Conservation (phyloP, 2,329 filamentous ascomycete genomes). For the Hypoxylon sp. region DNA sequence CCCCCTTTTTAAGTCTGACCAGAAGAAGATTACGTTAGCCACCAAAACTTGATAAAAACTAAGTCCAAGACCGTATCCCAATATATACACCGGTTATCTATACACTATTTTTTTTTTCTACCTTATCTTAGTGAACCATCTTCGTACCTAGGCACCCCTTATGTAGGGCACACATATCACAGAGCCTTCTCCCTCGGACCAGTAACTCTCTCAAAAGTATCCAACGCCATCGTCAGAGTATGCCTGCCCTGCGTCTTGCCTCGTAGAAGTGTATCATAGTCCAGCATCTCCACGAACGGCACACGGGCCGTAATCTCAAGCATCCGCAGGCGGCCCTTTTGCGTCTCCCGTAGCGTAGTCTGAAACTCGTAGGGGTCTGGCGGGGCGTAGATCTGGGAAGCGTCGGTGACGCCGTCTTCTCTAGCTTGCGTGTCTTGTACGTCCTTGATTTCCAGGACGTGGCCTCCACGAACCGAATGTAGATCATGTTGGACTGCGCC, state of each 20-base stretch:
- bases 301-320: conserved; percentile 86
- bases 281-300: conserved; percentile 95
- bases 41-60: background rate
- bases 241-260: conserved; percentile 89
- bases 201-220: conserved; percentile 70
- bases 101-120: background rate
- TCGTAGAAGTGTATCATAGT: conserved; percentile 89
- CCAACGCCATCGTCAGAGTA: conserved; percentile 71
- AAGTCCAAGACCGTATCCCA: background rate
- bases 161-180: conserved; percentile 2
- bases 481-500: conserved; percentile 88
- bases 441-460: conserved; percentile 78
- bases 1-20: background rate
- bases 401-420: conserved; percentile 71
- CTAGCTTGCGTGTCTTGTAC: conserved; percentile 79
- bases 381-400: conserved; percentile 85
- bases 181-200: conserved; percentile 68
- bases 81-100: background rate
- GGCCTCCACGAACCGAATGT: conserved; percentile 80
- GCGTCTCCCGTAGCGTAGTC: conserved; percentile 67
- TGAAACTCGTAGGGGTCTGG: conserved; percentile 82
- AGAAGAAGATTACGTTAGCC: background rate
- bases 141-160: background rate
- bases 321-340: conserved; percentile 65
- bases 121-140: too few relatives aligned